phyloP scores from a whole-genome alignment of 192 early-diverging fungal species.

The Diversispora epigaea region DNA sequence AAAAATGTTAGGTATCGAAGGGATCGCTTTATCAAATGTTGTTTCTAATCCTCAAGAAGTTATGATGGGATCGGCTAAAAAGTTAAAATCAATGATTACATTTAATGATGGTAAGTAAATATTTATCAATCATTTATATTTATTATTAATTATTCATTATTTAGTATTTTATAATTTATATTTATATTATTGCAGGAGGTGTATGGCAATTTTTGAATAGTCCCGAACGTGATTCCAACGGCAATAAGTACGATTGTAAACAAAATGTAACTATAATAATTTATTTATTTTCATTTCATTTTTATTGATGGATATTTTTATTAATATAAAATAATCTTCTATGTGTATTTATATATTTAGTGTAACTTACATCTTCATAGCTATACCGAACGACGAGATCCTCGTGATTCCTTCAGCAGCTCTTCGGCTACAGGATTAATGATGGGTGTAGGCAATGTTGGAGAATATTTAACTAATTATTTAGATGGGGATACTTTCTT shows the following conservation, averaged over 20 bases:
- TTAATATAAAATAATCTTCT: background rate
- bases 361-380: conserved; percentile 84
- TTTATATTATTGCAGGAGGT: background rate
- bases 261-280: background rate
- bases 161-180: background rate
- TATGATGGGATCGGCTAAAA: conserved; percentile 59
- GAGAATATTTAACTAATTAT: conserved; percentile 59
- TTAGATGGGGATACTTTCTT: conserved; percentile 81
- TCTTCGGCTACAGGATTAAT: conserved; percentile 81
- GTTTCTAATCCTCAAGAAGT: conserved; percentile 72
- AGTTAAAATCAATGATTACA: conserved; percentile 73
- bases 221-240: background rate
- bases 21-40: conserved; percentile 84
- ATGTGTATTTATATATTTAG: no score
- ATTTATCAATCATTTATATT: background rate
- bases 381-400: conserved; percentile 80
- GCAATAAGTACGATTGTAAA: background rate
- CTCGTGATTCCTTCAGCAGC: conserved; percentile 77
- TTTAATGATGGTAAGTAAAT: conserved; percentile 75
- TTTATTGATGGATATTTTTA: background rate
- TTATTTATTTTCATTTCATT: background rate
- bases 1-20: conserved; percentile 81
- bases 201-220: background rate
- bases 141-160: background rate
- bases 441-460: conserved; percentile 94